A percentile compares a stretch with the other conserved stretches of the same genome.
These are phyloP conservation scores for Cylindricascospora bacillispora DNA, from an alignment of 1,139 yeast species.

Conservation along the genomic window DNA sequence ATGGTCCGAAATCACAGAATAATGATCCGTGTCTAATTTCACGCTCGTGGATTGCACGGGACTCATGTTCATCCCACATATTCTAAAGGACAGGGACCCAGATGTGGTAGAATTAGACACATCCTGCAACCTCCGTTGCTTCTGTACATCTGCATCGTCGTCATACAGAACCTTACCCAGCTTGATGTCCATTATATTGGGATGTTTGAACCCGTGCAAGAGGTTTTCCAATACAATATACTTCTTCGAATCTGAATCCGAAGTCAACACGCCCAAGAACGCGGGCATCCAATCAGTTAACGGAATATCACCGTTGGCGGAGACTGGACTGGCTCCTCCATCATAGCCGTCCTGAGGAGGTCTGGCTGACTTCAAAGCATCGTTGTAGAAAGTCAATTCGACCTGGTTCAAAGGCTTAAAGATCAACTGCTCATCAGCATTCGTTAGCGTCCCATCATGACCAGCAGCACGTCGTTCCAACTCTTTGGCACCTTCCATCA, in stretches of 20 bases:
- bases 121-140: conserved; percentile 42
- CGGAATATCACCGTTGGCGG: conserved; percentile 29
- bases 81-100: conserved; percentile 58
- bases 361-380: conserved; percentile 7
- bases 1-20: conserved; percentile 17
- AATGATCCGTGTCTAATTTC: conserved; percentile 8
- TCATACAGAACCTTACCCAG: conserved; percentile 67
- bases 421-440: conserved; percentile 50
- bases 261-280: conserved; percentile 29
- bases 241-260: conserved; percentile 11
- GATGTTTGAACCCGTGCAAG: conserved; percentile 45
- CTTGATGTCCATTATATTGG: conserved; percentile 74
- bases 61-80: conserved; percentile 77
- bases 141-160: conserved; percentile 42
- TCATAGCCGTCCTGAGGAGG: conserved; percentile 12
- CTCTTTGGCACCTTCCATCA: neutral
- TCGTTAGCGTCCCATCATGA: conserved; percentile 65
- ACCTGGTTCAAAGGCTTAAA: conserved; percentile 52
- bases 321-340: too few species aligned
- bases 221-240: conserved; percentile 68
- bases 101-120: conserved; percentile 70
- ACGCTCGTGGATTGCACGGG: conserved; percentile 11
- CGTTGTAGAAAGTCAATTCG: conserved; percentile 61
- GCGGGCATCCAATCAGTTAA: conserved; percentile 44
- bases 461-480: conserved; percentile 66